Percentiles rank a stretch among this genome's conserved stretches.
These are phyloP conservation scores for Pulveroboletus frians DNA, from an alignment of 768 basidiomycete genomes.

Conservation along the genomic window DNA sequence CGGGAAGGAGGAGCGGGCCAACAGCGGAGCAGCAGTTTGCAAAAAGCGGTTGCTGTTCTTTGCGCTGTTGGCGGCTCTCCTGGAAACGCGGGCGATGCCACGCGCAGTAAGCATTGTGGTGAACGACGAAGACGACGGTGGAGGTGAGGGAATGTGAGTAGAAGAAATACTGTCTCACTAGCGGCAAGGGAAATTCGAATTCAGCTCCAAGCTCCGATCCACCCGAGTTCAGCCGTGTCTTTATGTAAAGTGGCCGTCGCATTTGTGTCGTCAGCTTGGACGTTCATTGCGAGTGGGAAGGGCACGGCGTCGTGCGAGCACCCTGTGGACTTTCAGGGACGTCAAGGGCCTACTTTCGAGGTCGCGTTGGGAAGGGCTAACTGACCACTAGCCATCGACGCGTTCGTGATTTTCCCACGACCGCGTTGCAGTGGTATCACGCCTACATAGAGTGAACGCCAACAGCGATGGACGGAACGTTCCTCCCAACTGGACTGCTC, in stretches of 20 bases:
- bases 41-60: conserved; percentile 78
- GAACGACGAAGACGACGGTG: conserved; percentile 30
- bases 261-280: too few relatives aligned
- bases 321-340: not conserved
- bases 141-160: conserved; percentile 15
- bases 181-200: conserved; percentile 18
- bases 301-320: not conserved
- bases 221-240: conserved; percentile 27
- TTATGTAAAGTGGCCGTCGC: conserved; percentile 20
- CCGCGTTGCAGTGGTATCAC: conserved; percentile 4
- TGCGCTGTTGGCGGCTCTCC: conserved; percentile 71
- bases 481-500: conserved; percentile 25
- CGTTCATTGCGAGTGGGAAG: not conserved
- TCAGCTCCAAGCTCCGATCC: conserved; percentile 27
- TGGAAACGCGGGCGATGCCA: conserved; percentile 82
- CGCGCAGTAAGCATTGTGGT: conserved; percentile 79
- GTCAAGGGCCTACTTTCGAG: not conserved
- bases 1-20: conserved; percentile 48
- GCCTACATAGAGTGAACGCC: not conserved
- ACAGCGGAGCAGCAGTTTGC: conserved; percentile 61
- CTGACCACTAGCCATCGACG: conserved; percentile 9
- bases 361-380: not conserved
- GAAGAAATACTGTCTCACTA: conserved; percentile 31
- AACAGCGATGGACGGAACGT: conserved; percentile 8
- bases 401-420: conserved; percentile 13